These are phyloP conservation scores for Arthonia radiata DNA, from an alignment of 495 filamentous ascomycete species.

Conservation along the genomic window DNA sequence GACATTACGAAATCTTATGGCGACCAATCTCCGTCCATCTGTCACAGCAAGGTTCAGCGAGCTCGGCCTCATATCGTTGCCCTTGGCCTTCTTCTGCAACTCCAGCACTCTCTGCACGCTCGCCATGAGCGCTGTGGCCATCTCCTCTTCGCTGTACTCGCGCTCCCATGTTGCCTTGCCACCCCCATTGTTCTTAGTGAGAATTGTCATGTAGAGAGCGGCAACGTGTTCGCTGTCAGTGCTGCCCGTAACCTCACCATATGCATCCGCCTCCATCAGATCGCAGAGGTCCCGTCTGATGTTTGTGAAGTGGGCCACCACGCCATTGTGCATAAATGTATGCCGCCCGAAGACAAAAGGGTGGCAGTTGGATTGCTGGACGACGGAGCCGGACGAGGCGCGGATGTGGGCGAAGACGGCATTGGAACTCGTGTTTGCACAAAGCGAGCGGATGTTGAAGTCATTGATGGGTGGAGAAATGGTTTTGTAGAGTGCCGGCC, in stretches of 20 bases:
- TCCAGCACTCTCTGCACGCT: constrained; percentile 17
- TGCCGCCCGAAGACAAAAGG: constrained; percentile 26
- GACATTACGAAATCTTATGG: constrained; percentile 22
- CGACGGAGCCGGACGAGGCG: constrained; percentile 17
- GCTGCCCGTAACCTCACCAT: constrained; percentile 18
- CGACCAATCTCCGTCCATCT: constrained; percentile 18
- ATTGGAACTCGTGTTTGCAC: constrained; percentile 17
- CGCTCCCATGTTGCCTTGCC: constrained; percentile 14
- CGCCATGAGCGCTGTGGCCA: constrained; percentile 17
- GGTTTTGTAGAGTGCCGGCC: constrained; percentile 22
- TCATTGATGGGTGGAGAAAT: constrained; percentile 22
- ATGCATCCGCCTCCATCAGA: constrained; percentile 17
- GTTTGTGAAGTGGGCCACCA: constrained; percentile 16
- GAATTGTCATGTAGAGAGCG: constrained; percentile 23
- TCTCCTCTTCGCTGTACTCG: constrained; percentile 13
- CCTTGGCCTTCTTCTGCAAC: constrained; percentile 16
- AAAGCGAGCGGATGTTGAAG: constrained; percentile 20
- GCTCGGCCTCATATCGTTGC: constrained; percentile 12
- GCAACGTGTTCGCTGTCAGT: constrained; percentile 26
- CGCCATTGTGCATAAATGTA: constrained; percentile 26
- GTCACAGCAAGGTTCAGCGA: constrained; percentile 19
- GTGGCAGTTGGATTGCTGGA: constrained; percentile 22
- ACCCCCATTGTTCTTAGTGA: constrained; percentile 10
- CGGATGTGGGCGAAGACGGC: constrained; percentile 22
- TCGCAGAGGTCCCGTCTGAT: constrained; percentile 18